Base-by-base conservation (phyloP, 495 filamentous ascomycete species). In the Penicillium diatomitis region DNA sequence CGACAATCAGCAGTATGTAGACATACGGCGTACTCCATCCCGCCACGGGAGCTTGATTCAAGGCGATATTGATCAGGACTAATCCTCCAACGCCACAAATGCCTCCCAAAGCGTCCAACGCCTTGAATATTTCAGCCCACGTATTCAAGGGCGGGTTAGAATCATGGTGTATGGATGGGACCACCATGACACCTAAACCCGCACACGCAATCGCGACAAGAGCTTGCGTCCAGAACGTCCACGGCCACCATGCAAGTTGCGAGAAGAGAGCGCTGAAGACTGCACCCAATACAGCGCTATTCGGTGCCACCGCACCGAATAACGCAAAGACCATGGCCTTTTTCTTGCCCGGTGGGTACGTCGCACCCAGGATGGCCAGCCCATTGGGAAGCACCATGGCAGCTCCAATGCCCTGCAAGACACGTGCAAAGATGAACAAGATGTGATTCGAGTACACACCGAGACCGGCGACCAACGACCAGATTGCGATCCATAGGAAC, bases 321-420 rank as follows among this genome's bases (percentile, higher is more conserved):
- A 82, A 38, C 0, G 76, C 69, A 53, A 88, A 85, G 0, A 76
- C 68, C 70, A 88, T 78, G 35, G 79, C 69, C 69, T 87, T 85
- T 37, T 74, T 70, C 32, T 53, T 62, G 0, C 79, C 78, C 0
- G 74, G 72, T 0, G 60, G 53, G 50, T 83, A 85, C 0, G 72
- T 71, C 1, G 68, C 58, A 5, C 48, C 85, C 7, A 87, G 53
- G n/a, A 85, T 68, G 3, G 83, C 83, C 10, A 85, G 53, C 0
- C 63, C 76, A 48, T 85, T 86, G 3, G 83, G 83, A 8, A 85
- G 64, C 32, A 82, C 46, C 55, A 84, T 68, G 0, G 81, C 78
- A 0, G 77, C 77, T 0, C 81, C 81, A 3, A 86, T 73, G 0
- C 83, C 83, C 44, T 82, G 75, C 4, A 86, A 60, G 2, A 76